Evolutionary conservation across 2,329 filamentous ascomycete genomes (phyloP).

Genomic region (Drechslera avenae): DNA sequence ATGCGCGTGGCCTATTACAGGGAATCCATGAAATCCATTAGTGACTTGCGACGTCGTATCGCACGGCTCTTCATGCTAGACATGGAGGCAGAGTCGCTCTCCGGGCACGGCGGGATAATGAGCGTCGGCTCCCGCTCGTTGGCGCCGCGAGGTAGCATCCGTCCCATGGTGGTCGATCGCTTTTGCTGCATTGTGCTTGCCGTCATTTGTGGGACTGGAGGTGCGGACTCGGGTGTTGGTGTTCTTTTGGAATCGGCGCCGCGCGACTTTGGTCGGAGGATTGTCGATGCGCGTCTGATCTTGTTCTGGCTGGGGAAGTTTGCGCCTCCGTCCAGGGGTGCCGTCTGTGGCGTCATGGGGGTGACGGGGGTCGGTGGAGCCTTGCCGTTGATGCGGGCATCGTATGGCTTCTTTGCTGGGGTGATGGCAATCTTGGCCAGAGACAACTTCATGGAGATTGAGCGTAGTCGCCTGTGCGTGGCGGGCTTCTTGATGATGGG

Average conservation of each 20-base stretch:
- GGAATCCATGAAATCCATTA: slow-evolving; percentile 43
- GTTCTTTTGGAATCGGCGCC: slow-evolving; percentile 19
- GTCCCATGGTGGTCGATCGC: slow-evolving; percentile 21
- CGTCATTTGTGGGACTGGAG: slow-evolving; percentile 28
- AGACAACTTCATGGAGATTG: slow-evolving; percentile 46
- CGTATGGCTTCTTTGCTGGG: slow-evolving; percentile 41
- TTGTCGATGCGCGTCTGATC: slow-evolving; percentile 39
- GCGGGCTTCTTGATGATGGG: slow-evolving; percentile 43
- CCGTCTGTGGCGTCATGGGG: slow-evolving; percentile 41
- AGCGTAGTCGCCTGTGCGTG: slow-evolving; percentile 45
- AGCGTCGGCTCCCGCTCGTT: slow-evolving; percentile 44
- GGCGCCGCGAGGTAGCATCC: slow-evolving; percentile 43
- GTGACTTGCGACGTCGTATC: slow-evolving; percentile 45
- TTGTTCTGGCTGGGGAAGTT: slow-evolving; percentile 30
- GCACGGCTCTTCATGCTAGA: slow-evolving; percentile 33
- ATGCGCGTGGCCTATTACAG: slow-evolving; percentile 13
- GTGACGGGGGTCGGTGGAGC: slow-evolving; percentile 38
- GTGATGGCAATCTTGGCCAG: slow-evolving; percentile 47
- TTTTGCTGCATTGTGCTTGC: slow-evolving; percentile 21
- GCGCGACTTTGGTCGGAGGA: slow-evolving; percentile 35
- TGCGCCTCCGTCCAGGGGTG: slow-evolving; percentile 31
- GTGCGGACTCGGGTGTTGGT: slow-evolving; percentile 31
- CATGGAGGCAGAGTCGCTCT: slow-evolving; percentile 21
- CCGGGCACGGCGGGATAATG: slow-evolving; percentile 41
- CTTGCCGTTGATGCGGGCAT: slow-evolving; percentile 32